phyloP scores from a whole-genome alignment of 192 early-diverging fungal genomes.

The Phycomyces nitens region DNA sequence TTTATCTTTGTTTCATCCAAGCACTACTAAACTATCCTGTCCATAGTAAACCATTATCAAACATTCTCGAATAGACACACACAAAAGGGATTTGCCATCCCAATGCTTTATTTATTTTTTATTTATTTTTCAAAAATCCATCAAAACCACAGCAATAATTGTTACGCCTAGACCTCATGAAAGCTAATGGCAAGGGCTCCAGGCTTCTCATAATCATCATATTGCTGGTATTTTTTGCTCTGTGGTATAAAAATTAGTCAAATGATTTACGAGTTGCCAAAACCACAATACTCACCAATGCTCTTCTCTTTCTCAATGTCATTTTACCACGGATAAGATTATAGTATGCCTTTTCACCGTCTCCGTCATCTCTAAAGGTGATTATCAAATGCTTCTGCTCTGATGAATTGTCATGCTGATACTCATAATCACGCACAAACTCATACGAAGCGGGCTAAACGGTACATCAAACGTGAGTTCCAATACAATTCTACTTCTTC shows the following conservation, averaged over 20 bases:
- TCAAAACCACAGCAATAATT: no score
- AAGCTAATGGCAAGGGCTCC: no score
- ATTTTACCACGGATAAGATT: conserved; percentile 34
- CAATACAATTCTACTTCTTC: neutral
- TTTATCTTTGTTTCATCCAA: no score
- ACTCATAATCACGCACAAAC: conserved; percentile 36
- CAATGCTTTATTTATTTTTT: no score
- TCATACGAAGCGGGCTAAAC: conserved; percentile 26
- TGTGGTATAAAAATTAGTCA: conserved; percentile 1
- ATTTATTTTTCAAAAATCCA: no score
- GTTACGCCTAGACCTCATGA: no score
- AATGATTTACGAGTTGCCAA: neutral
- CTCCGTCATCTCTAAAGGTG: conserved; percentile 17
- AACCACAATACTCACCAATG: conserved; percentile 16
- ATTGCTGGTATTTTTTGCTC: conserved; percentile 19
- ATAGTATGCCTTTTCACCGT: conserved; percentile 18
- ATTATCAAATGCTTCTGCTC: conserved; percentile 23
- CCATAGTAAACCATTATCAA: no score
- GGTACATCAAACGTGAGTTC: neutral
- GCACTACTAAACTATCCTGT: no score
- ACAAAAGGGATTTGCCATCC: no score
- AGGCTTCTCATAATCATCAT: conserved; percentile 28
- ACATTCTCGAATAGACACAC: no score
- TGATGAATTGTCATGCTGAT: conserved; percentile 25
- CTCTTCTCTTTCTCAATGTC: conserved; percentile 34